A percentile compares a stretch with the other conserved stretches of the same genome.
Conservation (phyloP, 169 alveolate genomes). For the Theileria luwenshuni region DNA sequence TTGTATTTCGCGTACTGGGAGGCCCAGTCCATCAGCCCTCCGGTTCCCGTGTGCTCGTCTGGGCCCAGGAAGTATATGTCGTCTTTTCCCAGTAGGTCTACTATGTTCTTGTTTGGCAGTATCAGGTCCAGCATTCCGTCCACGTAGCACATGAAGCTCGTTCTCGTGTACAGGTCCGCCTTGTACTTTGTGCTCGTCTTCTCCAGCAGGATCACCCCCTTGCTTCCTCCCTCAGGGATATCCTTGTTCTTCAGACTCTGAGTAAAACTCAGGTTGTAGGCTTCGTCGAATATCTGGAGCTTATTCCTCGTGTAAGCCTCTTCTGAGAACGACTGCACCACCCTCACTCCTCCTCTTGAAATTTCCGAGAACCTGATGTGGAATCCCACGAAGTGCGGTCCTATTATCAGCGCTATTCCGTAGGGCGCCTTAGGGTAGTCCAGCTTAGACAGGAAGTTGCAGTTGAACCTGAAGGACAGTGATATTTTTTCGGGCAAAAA, state of each 20-base stretch:
- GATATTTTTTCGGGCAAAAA: conserved; percentile 68
- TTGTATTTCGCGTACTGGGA: conserved; percentile 76
- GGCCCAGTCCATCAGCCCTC: conserved; percentile 87
- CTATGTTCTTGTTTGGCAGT: conserved; percentile 65
- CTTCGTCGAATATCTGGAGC: conserved; percentile 79
- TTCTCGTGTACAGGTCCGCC: conserved; percentile 47
- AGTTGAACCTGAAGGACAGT: conserved; percentile 73
- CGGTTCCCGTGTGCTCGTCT: conserved; percentile 83
- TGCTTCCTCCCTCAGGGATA: conserved; percentile 84
- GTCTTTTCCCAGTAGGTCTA: conserved; percentile 57
- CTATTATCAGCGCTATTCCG: conserved; percentile 76
- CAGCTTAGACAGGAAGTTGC: conserved; percentile 63
- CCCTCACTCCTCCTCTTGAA: conserved; percentile 83
- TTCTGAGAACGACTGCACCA: conserved; percentile 76
- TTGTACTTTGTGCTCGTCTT: conserved; percentile 31
- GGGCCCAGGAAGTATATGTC: conserved; percentile 76
- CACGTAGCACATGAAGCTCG: conserved; percentile 73
- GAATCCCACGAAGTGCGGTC: conserved; percentile 82
- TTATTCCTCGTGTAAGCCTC: conserved; percentile 76
- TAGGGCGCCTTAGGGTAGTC: conserved; percentile 76
- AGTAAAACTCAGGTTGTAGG: conserved; percentile 79
- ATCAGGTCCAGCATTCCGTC: conserved; percentile 67
- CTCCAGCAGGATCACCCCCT: conserved; percentile 81
- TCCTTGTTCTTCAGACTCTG: conserved; percentile 84
- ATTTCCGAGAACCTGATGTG: conserved; percentile 79